Conservation (phyloP, 2,329 filamentous ascomycete species). For the Fusarium pilosicola region DNA sequence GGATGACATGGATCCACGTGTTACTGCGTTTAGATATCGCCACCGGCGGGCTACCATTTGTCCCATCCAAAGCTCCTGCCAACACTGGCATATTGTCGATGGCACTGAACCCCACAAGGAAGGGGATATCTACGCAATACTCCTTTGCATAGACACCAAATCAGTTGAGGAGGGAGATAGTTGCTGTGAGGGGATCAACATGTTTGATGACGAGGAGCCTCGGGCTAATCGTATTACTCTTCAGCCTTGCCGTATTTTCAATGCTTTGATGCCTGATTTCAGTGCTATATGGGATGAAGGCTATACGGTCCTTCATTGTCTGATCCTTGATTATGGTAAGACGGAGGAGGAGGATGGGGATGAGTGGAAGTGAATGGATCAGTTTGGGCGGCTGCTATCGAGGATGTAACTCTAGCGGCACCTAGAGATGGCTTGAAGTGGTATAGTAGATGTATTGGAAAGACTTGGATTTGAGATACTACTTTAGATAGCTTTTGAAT, state of each 20-base stretch:
- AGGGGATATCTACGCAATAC: fast-evolving
- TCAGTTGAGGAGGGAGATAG: fast-evolving
- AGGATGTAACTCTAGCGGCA: not conserved
- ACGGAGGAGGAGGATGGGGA: not conserved
- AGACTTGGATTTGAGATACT: fast-evolving
- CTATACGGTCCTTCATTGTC: not conserved
- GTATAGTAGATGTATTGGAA: fast-evolving
- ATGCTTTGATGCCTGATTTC: not conserved
- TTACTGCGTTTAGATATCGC: not conserved
- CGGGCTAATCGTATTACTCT: not conserved
- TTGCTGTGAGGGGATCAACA: not conserved
- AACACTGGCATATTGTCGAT: not conserved
- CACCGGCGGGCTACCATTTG: not conserved
- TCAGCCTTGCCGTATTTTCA: not conserved
- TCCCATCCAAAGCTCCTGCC: not conserved
- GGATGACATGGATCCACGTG: not conserved
- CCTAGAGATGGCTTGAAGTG: fast-evolving
- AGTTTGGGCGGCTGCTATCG: not conserved
- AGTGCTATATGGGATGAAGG: not conserved
- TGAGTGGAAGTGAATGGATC: not conserved
- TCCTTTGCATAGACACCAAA: not conserved
- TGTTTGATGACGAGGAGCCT: not conserved
- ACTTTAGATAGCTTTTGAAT: fast-evolving
- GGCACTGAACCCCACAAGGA: not conserved
- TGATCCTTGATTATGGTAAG: not conserved